Conservation (phyloP, 2,329 filamentous ascomycete genomes). For the Fusarium tupiense region DNA sequence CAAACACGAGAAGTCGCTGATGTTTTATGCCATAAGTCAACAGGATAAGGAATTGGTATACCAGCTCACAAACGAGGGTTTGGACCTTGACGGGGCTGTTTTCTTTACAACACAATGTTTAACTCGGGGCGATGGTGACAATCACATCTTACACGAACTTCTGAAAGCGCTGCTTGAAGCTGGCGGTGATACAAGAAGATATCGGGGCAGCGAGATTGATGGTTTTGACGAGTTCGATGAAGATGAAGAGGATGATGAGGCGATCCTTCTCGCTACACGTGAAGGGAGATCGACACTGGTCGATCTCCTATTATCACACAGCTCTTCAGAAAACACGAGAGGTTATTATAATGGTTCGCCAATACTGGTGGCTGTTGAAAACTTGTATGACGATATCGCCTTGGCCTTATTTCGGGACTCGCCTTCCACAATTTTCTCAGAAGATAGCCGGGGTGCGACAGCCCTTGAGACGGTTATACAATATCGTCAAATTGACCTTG, state of each 20-base stretch:
- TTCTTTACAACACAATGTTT: not conserved
- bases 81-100: no score
- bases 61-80: no score
- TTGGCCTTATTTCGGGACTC: not conserved
- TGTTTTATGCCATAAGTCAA: no score
- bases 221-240: not conserved
- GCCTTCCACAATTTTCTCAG: accelerated
- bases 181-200: not conserved
- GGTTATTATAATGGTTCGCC: accelerated
- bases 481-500: accelerated
- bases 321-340: not conserved
- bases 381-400: accelerated
- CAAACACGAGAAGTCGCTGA: no score
- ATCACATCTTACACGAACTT: not conserved
- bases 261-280: not conserved
- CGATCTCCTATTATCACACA: not conserved
- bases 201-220: accelerated
- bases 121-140: accelerated
- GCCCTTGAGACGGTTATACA: not conserved
- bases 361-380: not conserved
- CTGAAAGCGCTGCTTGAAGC: not conserved
- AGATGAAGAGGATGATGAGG: not conserved
- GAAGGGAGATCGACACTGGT: accelerated
- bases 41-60: no score
- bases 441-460: accelerated